A percentile compares a stretch with the other conserved stretches of the same genome.
phyloP scores from a whole-genome alignment of 169 alveolate genomes.

The Eimeria tenella region DNA sequence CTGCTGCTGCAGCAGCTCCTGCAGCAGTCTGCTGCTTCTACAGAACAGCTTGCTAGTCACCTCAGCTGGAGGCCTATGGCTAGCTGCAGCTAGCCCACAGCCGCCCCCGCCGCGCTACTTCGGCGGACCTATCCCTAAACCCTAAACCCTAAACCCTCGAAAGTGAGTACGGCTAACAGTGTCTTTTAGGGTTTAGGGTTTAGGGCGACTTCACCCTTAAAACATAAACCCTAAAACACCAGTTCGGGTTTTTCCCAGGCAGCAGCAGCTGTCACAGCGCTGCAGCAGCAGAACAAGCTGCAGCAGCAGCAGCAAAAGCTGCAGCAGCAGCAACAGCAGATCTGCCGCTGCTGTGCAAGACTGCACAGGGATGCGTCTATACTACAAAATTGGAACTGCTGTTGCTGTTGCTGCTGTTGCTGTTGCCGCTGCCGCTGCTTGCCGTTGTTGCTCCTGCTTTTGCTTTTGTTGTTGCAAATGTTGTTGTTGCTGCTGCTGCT shows the following conservation, averaged over 20 bases:
- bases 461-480: background rate
- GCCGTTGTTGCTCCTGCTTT: background rate
- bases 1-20: no score
- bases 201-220: background rate
- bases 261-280: background rate
- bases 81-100: no score
- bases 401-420: constrained; percentile 3
- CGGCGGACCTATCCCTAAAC: constrained; percentile 11
- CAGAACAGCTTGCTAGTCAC: no score
- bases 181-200: no score
- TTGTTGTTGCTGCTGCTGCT: background rate
- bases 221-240: constrained; percentile 7
- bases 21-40: no score
- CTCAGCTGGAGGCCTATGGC: no score
- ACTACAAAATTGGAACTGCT: no score
- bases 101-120: no score
- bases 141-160: constrained; percentile 24
- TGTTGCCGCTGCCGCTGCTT: constrained; percentile 21
- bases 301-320: background rate
- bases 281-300: background rate
- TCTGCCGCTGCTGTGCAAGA: background rate
- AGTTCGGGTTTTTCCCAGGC: no score
- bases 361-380: no score
- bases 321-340: constrained; percentile 27
- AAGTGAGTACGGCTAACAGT: no score